Evolutionary conservation across 495 filamentous ascomycete species (phyloP).

Genomic region (Podospora pseudopauciseta): DNA sequence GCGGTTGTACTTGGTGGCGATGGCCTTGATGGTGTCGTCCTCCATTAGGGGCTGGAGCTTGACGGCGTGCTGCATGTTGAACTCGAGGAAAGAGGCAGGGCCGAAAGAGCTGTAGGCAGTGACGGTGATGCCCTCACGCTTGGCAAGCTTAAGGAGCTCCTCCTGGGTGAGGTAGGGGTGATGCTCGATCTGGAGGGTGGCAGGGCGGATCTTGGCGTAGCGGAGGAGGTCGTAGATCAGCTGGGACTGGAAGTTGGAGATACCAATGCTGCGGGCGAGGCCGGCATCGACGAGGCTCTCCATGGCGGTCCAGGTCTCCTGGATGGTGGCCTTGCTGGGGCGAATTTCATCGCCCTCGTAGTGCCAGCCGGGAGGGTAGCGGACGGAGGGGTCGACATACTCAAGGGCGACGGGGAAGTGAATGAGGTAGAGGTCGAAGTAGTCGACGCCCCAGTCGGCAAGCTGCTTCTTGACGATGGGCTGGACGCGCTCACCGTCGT

Average conservation of each 20-base stretch:
- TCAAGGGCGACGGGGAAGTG: constrained; percentile 79
- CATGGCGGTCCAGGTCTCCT: constrained; percentile 88
- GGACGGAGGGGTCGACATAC: constrained; percentile 71
- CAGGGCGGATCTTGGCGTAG: constrained; percentile 73
- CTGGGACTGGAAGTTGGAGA: constrained; percentile 84
- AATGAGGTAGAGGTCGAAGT: constrained; percentile 80
- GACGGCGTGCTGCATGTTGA: constrained; percentile 68
- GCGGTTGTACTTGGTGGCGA: constrained; percentile 69
- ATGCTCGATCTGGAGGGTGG: constrained; percentile 92
- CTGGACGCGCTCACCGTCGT: constrained; percentile 68
- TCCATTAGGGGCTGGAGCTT: constrained; percentile 67
- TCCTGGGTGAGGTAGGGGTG: constrained; percentile 92
- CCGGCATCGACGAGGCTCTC: constrained; percentile 69
- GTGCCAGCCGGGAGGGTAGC: constrained; percentile 79
- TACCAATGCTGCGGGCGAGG: constrained; percentile 72
- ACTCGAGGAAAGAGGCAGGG: constrained; percentile 76
- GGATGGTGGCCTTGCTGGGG: constrained; percentile 65
- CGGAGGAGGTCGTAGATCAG: constrained; percentile 81
- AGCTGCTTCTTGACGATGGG: constrained; percentile 71
- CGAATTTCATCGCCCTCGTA: constrained; percentile 57
- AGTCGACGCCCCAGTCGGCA: constrained; percentile 75
- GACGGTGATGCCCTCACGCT: constrained; percentile 69
- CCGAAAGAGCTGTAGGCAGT: constrained; percentile 93
- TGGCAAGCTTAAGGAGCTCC: constrained; percentile 67
- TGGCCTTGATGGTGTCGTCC: constrained; percentile 56